These are phyloP conservation scores for Wickerhamomyces sydowiorum DNA, from an alignment of 805 yeast genomes.

Conservation along the genomic window DNA sequence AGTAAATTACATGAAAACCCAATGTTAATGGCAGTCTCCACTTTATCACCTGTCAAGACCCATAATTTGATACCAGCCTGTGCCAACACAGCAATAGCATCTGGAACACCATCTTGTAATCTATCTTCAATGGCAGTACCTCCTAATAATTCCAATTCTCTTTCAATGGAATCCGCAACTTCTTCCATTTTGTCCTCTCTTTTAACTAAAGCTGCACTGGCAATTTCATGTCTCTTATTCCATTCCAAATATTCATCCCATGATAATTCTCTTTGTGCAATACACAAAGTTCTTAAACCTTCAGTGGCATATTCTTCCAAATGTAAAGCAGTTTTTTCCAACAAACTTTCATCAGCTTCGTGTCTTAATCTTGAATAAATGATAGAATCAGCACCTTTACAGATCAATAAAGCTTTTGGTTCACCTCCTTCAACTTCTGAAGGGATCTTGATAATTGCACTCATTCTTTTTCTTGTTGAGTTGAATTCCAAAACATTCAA, in stretches of 20 bases:
- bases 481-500: constrained; percentile 72
- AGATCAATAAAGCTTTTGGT: constrained; percentile 58
- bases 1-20: constrained; percentile 80
- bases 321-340: constrained; percentile 64
- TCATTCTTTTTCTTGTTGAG: constrained; percentile 84
- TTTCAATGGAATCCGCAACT: constrained; percentile 69
- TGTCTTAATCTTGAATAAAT: constrained; percentile 61
- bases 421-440: constrained; percentile 36
- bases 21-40: constrained; percentile 85
- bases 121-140: constrained; percentile 88
- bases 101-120: constrained; percentile 83
- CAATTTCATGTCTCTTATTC: constrained; percentile 57
- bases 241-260: constrained; percentile 61
- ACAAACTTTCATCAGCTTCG: constrained; percentile 39
- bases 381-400: constrained; percentile 84
- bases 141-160: constrained; percentile 59
- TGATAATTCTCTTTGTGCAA: constrained; percentile 62
- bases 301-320: constrained; percentile 77
- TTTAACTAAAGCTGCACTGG: constrained; percentile 55
- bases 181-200: constrained; percentile 71
- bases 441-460: constrained; percentile 71
- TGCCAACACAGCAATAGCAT: constrained; percentile 61
- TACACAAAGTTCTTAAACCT: constrained; percentile 77
- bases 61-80: constrained; percentile 79
- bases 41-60: constrained; percentile 86